Evolutionary conservation across 352 stramenopile species (phyloP).

Genomic region (Globisporangium nodosum): DNA sequence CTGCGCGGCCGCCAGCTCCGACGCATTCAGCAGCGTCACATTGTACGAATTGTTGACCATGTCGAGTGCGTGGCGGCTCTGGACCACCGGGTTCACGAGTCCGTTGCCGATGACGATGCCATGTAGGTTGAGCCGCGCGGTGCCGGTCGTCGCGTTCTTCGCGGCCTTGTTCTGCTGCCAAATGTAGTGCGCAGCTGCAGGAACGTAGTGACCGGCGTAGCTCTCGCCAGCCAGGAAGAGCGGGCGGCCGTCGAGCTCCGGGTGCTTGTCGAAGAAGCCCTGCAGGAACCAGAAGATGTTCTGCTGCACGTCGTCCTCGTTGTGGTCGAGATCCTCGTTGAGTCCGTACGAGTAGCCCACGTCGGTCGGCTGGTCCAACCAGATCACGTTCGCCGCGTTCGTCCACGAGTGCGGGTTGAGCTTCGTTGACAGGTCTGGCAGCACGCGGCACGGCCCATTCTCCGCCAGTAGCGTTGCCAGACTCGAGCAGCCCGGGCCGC

Average conservation of each 20-base stretch:
- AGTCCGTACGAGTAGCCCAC: conserved; percentile 30
- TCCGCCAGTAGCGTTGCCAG: conserved; percentile 28
- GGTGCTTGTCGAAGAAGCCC: conserved; percentile 27
- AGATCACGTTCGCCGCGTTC: conserved; percentile 32
- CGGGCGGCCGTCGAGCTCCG: conserved; percentile 20
- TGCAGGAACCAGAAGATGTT: conserved; percentile 38
- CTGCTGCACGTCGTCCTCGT: conserved; percentile 32
- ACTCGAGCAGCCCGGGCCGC: conserved; percentile 29
- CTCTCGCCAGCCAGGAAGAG: conserved; percentile 34
- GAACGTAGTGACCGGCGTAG: conserved; percentile 36
- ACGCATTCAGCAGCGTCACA: conserved; percentile 42
- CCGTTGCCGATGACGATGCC: conserved; percentile 39
- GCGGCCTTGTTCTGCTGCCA: conserved; percentile 17
- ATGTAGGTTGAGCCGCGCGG: conserved; percentile 21
- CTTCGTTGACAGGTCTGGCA: conserved; percentile 16
- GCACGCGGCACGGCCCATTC: conserved; percentile 29
- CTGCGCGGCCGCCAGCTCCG: conserved; percentile 14
- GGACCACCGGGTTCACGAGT: conserved; percentile 24
- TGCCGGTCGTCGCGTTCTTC: conserved; percentile 4
- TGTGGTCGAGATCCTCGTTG: conserved; percentile 19
- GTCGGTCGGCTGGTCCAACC: conserved; percentile 31
- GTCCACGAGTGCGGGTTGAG: conserved; percentile 33
- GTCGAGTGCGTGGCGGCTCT: conserved; percentile 38
- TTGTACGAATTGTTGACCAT: conserved; percentile 75
- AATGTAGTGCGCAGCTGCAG: conserved; percentile 26